Evolutionary conservation across 176 grass and related monocot species (phyloP).

Genomic region (Rhipidocladum racemiflorum): DNA sequence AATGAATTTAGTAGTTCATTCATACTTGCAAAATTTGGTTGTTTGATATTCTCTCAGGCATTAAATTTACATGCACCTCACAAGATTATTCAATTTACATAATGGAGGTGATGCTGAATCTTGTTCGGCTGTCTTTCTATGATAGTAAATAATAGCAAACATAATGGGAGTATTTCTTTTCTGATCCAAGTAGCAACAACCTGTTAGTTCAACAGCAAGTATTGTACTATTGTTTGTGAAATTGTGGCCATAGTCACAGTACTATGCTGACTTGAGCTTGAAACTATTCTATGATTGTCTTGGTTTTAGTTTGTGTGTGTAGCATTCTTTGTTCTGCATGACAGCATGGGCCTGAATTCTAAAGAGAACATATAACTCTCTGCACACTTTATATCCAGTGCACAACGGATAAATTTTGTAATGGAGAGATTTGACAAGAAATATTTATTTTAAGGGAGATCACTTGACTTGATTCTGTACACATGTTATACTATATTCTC

Average conservation of each 20-base stretch:
- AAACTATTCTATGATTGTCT: slow-evolving; percentile 1
- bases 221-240: slow-evolving; percentile 3
- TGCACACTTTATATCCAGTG: neutral
- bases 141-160: neutral
- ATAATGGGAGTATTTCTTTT: neutral
- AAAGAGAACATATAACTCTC: neutral
- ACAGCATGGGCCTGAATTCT: neutral
- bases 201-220: neutral
- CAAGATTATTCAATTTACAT: neutral
- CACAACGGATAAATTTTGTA: slow-evolving; percentile 9
- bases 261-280: neutral
- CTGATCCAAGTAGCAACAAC: neutral
- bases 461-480: neutral
- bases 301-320: neutral
- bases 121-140: slow-evolving; percentile 6
- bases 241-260: neutral
- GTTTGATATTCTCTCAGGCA: neutral
- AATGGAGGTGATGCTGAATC: slow-evolving; percentile 15
- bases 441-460: neutral
- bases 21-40: neutral
- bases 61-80: neutral
- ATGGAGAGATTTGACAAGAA: neutral
- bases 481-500: neutral
- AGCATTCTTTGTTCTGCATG: slow-evolving; percentile 9
- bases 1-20: slow-evolving; percentile 16